Base-by-base conservation (phyloP, 208 protist genomes). In the Leishmania amazonensis region DNA sequence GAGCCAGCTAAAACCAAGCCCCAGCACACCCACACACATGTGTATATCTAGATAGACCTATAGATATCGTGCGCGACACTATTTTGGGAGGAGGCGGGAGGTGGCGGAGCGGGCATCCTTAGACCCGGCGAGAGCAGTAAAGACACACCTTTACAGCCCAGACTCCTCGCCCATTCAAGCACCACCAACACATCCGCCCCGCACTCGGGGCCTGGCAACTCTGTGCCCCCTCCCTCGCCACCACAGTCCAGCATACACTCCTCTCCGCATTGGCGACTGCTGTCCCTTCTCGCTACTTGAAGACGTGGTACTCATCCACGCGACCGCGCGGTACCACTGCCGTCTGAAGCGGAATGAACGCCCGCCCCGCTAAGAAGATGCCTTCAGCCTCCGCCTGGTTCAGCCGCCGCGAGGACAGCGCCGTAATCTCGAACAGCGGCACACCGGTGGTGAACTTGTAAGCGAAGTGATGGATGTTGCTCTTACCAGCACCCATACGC, bases 371-470 rank as follows among this genome's bases (percentile, higher is more conserved):
- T 62, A 97, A 80, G 75, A 98, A 97, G 49, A 98, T 97, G 21
- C 92, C 95, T 80, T 98, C 95, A 9, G 95, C 95, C 90, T 98
- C 95, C 15, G 95, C 92, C 85, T 95, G 93, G 70, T 92, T 94
- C 76, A 98, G 88, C 54, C 93, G 89, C 4, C 92, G 87, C 21
- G 91, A 90, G 8, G 88, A 85, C 53, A 94, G 79, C 75, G 83
- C 75, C 79, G 83, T 89, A 74, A 98, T 96, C 78, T 98, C 95
- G 86, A 98, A 97, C 9, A 98, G 82, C 31, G 93, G 95, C 21
- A 98, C 82, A 7, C 95, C 95, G 4, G 95, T 98, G 21, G 95
- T 98, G 85, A 98, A 95, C 85, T 96, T 96, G 87, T 94, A 98
- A 11, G 93, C 93, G 77, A 96, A 98, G 87, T 98, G 95, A 75